Evolutionary conservation across 2,329 filamentous ascomycete genomes (phyloP), one percentile per base, ranked within the genome.

Genomic region (Microcera coccophila): DNA sequence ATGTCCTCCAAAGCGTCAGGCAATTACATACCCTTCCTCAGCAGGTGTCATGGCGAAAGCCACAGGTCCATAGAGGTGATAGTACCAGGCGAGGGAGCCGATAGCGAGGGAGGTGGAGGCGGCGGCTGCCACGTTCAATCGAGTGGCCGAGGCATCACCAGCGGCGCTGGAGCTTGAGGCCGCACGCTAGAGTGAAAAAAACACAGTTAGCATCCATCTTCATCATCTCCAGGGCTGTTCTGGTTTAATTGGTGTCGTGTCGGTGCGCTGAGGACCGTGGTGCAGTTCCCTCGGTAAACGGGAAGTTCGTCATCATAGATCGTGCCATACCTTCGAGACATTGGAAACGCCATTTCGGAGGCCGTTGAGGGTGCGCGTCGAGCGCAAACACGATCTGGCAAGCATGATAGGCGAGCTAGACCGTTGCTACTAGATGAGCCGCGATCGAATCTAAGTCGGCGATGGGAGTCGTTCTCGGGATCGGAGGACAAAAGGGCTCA

Each of bases 21-120:
- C 37, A 37, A 38, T 41, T 39, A 86, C 91, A 84, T 79, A 98
- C 93, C 93, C 93, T 82, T 98, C 93, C 78, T 98, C 93, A 64
- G 86, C 86, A 53, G 89, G 90, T 60, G 91, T 90, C 83, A 86
- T 86, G 60, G 93, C 93, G 70, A 89, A 81, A 51, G 87, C 85
- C 61, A 86, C 83, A 61, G 87, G 82, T 63, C 90, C 93, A 72
- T 95, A 97, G 60, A 95, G 84, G 73, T 95, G 89, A 71, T 91
- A 95, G 76, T 96, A 97, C 90, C 90, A 97, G 60, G 88, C 90
- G 63, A 91, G 83, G 57, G 91, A 91, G 62, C 90, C 90, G 70
- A 88, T 76, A 61, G 91, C 89, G 64, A 90, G 79, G 61, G 85
- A 82, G 60, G 90, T 95, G 60, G 93, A 90, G 65, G 87, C 87